Evolutionary conservation across 1,284 basidiomycete genomes (phyloP), one percentile per base, ranked within the genome.

Genomic region (Malassezia equina): DNA sequence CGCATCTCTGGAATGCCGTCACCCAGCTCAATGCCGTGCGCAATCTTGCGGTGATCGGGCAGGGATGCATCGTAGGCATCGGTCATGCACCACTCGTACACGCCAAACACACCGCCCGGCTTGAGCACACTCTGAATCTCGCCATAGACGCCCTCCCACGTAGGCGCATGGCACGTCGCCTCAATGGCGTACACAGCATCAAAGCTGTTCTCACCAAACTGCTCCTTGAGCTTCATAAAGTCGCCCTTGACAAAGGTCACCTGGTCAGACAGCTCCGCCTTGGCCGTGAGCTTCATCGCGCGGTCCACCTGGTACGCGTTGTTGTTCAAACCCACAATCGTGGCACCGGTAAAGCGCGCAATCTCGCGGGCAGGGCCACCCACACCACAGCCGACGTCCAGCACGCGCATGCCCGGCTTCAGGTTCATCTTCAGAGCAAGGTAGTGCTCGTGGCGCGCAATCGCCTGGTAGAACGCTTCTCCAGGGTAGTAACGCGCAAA

Each of bases 1-100:
- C 93, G 85, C 91, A 98, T 95, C 79, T 95, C 89, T 19, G 93
- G 89, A 70, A 98, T 96, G 63, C 94, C 93, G 75, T 94, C 90
- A 42, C 93, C 93, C 51, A 95, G 65, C 75, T 80, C 75, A 56
- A 76, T 76, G 8, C 75, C 84, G 79, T 95, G 90, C 17, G 89
- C 87, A 60, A 98, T 84, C 55, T 83, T 82, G 79, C 91, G 91
- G 82, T 98, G 93, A 61, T 83, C 77, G 15, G 90, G 86, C 76
- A 82, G 86, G 12, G 84, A 83, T 2, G 87, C 80, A 75, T 98
- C 88, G 86, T 89, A 98, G 9, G 77, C 76, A 76, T 96, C 91
- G 44, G 93, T 96, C 91, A 98, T 95, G 78, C 85, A 86, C 93
- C 93, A 98, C 75, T 96, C 93, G 78, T 96, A 96, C 41, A 95